phyloP scores from a whole-genome alignment of 768 basidiomycete genomes.

The Peribolospora kevripleyi region DNA sequence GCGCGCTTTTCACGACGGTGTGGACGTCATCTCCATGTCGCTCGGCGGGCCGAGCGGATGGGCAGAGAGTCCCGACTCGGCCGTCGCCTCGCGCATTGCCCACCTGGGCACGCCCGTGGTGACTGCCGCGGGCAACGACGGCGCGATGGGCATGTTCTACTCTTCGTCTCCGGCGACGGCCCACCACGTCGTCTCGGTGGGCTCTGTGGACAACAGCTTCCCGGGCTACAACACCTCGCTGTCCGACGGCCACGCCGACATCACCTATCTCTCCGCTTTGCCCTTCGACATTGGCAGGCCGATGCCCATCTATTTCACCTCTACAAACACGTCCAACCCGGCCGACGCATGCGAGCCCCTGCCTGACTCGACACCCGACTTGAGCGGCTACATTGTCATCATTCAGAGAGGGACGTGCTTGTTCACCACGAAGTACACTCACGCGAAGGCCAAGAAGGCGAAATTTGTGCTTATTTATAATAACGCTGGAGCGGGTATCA shows the following conservation, averaged over 20 bases:
- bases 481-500: background rate
- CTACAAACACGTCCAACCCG: constrained; percentile 29
- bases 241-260: constrained; percentile 27
- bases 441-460: constrained; percentile 33
- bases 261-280: constrained; percentile 32
- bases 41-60: constrained; percentile 40
- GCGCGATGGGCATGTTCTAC: constrained; percentile 38
- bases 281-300: constrained; percentile 28
- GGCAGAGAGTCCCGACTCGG: constrained; percentile 32
- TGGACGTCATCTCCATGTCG: constrained; percentile 43
- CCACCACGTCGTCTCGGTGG: constrained; percentile 31
- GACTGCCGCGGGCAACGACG: constrained; percentile 37
- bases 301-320: constrained; percentile 35
- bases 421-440: constrained; percentile 31
- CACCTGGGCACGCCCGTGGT: constrained; percentile 36
- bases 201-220: constrained; percentile 19
- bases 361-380: constrained; percentile 31
- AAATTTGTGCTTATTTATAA: constrained; percentile 20
- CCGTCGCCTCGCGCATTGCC: constrained; percentile 36
- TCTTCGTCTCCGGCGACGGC: constrained; percentile 30
- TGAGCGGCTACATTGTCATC: constrained; percentile 31
- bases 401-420: constrained; percentile 37
- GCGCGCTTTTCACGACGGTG: constrained; percentile 28
- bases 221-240: constrained; percentile 35
- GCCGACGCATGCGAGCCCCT: constrained; percentile 38